Evolutionary conservation across 2,329 filamentous ascomycete species (phyloP), one percentile per base, ranked within the genome.

Genomic region (Phoma sp.): DNA sequence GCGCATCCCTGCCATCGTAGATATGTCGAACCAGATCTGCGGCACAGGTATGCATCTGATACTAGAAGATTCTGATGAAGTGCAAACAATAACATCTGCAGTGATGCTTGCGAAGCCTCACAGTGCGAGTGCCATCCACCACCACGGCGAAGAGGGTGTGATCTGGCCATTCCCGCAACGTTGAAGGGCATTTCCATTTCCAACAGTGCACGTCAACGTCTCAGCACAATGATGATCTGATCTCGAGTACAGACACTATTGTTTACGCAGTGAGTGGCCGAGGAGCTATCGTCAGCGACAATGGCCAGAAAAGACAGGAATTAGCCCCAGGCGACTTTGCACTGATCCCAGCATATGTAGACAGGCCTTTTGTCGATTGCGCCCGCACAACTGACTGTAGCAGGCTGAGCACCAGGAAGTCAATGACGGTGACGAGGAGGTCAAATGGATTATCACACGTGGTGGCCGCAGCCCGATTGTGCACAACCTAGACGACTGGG

Each of bases 131-230:
- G 82, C 84, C 6, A 79, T 91, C 21, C 87, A 88, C 60, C 88
- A 91, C 65, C 87, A 91, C 64, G 88, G 87, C 50, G 82, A 86
- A 67, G 86, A 90, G 80, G 84, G 84, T 86, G 68, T 64, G 78
- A 37, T 61, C 46, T 32, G 38, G 17, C 27, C 13, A 27, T 25
- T 25, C 21, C 21, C 12, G 6, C 12, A 35, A 38, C 36, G 6
- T 22, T 24, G 17, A 38, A 38, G n/a, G 24, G 7, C 45, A 47
- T 33, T 37, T 51, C 48, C 24, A 32, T 10, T 4, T 31, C 44
- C 29, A 22, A 13, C 21, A 8, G 38, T 36, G 12, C 17, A 27
- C 5, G 15, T 22, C 40, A 31, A 32, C 9, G 9, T 43, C 13
- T n/a, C 13, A 17, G 6, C 27, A 44, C 25, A 15, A n/a, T 31